Conservation (phyloP, 202 grass and related monocot species). For the Setaria viridis region DNA sequence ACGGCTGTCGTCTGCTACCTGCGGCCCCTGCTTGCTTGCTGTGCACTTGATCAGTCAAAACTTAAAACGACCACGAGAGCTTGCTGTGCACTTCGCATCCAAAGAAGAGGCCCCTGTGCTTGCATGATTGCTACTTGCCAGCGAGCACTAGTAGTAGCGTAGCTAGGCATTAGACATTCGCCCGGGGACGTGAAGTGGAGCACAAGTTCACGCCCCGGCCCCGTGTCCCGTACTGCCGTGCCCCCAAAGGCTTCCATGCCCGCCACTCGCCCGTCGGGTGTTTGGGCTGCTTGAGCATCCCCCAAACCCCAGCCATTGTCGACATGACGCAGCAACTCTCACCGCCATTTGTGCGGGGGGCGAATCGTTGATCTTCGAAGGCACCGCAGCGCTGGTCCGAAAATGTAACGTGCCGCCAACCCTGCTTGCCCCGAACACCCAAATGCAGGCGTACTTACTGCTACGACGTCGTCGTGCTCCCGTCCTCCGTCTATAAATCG, state of each 20-base stretch:
- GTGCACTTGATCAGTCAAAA: not conserved
- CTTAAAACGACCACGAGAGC: not conserved
- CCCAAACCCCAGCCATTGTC: not conserved
- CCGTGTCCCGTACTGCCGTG: conserved; percentile 32
- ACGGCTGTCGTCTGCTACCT: not conserved
- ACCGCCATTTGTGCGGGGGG: not conserved
- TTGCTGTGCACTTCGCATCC: not conserved
- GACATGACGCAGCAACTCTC: conserved; percentile 18
- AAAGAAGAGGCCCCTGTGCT: not conserved
- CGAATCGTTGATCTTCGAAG: conserved; percentile 57
- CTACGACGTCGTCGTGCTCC: not conserved
- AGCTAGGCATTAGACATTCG: not conserved
- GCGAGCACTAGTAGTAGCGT: not conserved
- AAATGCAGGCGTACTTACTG: not conserved
- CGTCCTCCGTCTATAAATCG: conserved; percentile 24
- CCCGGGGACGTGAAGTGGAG: conserved; percentile 45
- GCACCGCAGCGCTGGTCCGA: conserved; percentile 26
- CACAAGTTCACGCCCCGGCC: conserved; percentile 25
- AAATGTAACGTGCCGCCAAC: conserved; percentile 40
- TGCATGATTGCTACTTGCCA: not conserved
- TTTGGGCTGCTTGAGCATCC: not conserved
- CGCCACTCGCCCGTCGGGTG: not conserved
- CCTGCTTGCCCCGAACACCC: not conserved
- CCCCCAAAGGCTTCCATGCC: conserved; percentile 44
- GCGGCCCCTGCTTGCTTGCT: no score